Percentiles rank a stretch among this genome's conserved stretches.
These are phyloP conservation scores for Malania oleifera DNA, from an alignment of 164 flowering plant genomes.

Conservation along the genomic window DNA sequence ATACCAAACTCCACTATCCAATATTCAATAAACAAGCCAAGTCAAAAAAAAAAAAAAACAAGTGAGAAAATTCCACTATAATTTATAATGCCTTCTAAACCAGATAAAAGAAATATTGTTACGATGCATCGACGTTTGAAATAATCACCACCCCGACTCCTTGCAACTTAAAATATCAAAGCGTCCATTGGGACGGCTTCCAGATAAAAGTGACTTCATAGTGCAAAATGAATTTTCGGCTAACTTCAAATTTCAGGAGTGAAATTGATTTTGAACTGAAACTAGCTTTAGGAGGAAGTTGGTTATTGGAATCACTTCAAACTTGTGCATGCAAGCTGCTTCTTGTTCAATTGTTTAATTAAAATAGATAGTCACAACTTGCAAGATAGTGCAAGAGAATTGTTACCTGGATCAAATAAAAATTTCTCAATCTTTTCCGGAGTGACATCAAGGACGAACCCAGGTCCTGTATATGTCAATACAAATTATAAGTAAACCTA, in stretches of 20 bases:
- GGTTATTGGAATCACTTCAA: too few relatives aligned
- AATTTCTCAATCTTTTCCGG: slow-evolving; percentile 67
- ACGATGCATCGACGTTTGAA: not conserved
- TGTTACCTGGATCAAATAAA: slow-evolving; percentile 77
- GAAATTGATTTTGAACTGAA: too few relatives aligned
- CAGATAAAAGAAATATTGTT: too few relatives aligned
- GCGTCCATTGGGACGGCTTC: too few relatives aligned
- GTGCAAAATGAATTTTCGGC: too few relatives aligned
- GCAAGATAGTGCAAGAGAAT: not conserved
- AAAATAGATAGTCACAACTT: not conserved
- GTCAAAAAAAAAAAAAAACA: not conserved
- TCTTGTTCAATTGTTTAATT: not conserved
- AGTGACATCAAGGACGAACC: slow-evolving; percentile 70
- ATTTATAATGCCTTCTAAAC: not conserved
- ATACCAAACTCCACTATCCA: slow-evolving; percentile 83
- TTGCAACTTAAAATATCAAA: too few relatives aligned
- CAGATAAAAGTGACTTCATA: too few relatives aligned
- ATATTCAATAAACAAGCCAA: not conserved
- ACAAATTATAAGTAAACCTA: not conserved
- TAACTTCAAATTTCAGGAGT: too few relatives aligned
- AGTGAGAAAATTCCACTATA: not conserved
- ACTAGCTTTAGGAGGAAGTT: too few relatives aligned
- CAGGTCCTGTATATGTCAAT: slow-evolving; percentile 56
- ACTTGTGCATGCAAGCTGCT: not conserved
- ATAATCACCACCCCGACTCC: too few relatives aligned